Conservation (phyloP, 192 early-diverging fungal genomes). For the Coemansia sp. region DNA sequence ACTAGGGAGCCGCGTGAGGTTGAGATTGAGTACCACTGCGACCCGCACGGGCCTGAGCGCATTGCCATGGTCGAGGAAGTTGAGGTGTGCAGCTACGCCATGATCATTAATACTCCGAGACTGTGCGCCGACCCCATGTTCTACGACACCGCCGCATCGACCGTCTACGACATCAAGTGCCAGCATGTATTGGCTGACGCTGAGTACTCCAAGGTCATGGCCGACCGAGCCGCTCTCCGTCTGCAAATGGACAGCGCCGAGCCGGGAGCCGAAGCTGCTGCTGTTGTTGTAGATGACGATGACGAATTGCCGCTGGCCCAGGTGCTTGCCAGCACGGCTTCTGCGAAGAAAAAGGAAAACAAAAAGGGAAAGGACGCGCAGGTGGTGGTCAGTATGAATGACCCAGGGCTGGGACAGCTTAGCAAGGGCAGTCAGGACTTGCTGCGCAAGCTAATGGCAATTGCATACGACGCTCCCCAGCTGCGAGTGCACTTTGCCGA, state of each 20-base stretch:
- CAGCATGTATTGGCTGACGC: conserved; percentile 65
- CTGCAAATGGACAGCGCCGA: conserved; percentile 7
- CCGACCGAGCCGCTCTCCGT: neutral
- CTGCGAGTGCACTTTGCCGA: conserved; percentile 28
- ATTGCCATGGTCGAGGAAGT: conserved; percentile 71
- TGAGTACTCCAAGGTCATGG: conserved; percentile 29
- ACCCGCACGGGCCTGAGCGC: conserved; percentile 59
- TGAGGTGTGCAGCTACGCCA: conserved; percentile 74
- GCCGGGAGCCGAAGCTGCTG: neutral
- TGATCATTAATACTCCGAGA: conserved; percentile 74
- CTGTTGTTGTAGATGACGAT: neutral
- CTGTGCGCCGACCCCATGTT: conserved; percentile 72
- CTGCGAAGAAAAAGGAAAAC: neutral
- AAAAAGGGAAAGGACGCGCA: conserved; percentile 19
- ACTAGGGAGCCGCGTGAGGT: conserved; percentile 70
- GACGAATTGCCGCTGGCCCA: conserved; percentile 17
- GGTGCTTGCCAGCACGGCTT: neutral
- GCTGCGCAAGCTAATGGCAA: conserved; percentile 30
- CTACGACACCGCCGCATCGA: conserved; percentile 40
- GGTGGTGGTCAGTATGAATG: conserved; percentile 36
- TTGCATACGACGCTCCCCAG: conserved; percentile 25
- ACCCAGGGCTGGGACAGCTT: conserved; percentile 18
- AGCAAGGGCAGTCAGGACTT: conserved; percentile 22
- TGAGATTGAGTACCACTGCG: conserved; percentile 88
- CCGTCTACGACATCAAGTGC: conserved; percentile 66